phyloP scores from a whole-genome alignment of 495 filamentous ascomycete genomes.

The Clavariopsis aquatica region DNA sequence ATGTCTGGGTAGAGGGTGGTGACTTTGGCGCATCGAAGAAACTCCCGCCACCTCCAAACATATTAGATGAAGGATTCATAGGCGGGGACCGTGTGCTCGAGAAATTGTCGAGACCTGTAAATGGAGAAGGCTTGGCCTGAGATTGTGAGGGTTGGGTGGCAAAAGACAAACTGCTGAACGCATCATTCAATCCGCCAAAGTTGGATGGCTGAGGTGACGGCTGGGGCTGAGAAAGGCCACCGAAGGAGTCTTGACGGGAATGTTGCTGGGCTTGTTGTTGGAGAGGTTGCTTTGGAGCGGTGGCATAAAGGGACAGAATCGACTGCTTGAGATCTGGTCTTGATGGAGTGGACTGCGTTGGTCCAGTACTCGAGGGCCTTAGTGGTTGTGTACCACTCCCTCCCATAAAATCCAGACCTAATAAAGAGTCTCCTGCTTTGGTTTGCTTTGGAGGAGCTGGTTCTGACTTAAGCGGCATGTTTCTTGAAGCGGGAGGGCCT shows the following conservation, averaged over 20 bases:
- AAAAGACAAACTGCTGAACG: constrained; percentile 83
- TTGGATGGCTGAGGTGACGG: constrained; percentile 48
- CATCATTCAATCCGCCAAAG: constrained; percentile 78
- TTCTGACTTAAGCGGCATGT: constrained; percentile 65
- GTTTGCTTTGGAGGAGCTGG: constrained; percentile 64
- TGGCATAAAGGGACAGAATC: constrained; percentile 91
- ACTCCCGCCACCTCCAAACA: constrained; percentile 63
- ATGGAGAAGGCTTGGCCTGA: constrained; percentile 66
- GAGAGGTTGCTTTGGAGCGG: constrained; percentile 54
- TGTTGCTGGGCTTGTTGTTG: constrained; percentile 65
- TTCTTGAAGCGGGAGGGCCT: constrained; percentile 55
- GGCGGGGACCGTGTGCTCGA: constrained; percentile 49
- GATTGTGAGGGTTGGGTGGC: constrained; percentile 58
- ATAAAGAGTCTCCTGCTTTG: constrained; percentile 78
- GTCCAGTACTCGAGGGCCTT: constrained; percentile 67
- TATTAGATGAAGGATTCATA: constrained; percentile 54
- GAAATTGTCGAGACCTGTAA: constrained; percentile 69
- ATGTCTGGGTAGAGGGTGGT: constrained; percentile 33
- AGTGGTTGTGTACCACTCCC: constrained; percentile 65
- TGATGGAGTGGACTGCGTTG: constrained; percentile 62
- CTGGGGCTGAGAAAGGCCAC: constrained; percentile 58
- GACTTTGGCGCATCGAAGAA: constrained; percentile 67
- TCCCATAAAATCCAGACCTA: constrained; percentile 93
- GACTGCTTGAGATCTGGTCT: constrained; percentile 95
- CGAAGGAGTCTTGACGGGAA: constrained; percentile 61